phyloP scores from a whole-genome alignment of 2,329 filamentous ascomycete species.

The Cladophialophora exuberans region DNA sequence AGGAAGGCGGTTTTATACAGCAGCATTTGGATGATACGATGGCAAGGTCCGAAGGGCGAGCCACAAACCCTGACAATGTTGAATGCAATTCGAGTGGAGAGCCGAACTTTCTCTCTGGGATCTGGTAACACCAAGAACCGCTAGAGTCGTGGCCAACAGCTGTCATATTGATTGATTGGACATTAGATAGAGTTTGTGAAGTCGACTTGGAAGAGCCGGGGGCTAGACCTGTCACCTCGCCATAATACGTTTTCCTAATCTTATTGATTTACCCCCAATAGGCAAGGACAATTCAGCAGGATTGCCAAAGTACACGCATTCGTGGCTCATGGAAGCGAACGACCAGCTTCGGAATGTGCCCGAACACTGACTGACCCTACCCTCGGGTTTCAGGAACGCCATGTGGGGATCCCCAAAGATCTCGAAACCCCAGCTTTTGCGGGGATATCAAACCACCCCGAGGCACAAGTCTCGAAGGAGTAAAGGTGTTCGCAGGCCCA shows the following conservation, averaged over 20 bases:
- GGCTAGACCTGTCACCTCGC: no score
- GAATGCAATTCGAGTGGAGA: no score
- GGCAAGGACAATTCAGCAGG: no score
- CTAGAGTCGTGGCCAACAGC: no score
- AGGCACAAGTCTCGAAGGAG: constrained; percentile 16
- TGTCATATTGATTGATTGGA: no score
- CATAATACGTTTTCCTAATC: no score
- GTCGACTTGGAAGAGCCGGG: no score
- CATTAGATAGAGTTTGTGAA: no score
- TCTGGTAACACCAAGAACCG: no score
- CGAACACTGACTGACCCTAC: not conserved
- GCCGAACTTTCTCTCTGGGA: no score
- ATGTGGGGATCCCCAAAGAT: not conserved
- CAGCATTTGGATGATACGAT: not conserved
- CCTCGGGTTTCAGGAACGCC: constrained; percentile 7
- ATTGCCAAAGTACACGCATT: no score
- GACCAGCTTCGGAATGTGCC: not conserved
- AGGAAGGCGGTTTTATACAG: not conserved
- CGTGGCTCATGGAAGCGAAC: not conserved
- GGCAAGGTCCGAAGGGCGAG: constrained; percentile 2
- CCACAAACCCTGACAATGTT: not conserved
- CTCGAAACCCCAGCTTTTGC: constrained; percentile 18
- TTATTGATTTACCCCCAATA: no score
- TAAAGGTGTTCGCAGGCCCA: not conserved
- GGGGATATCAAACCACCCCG: constrained; percentile 10